Conservation (phyloP, 2,329 filamentous ascomycete genomes). For the Alternaria consortialis region DNA sequence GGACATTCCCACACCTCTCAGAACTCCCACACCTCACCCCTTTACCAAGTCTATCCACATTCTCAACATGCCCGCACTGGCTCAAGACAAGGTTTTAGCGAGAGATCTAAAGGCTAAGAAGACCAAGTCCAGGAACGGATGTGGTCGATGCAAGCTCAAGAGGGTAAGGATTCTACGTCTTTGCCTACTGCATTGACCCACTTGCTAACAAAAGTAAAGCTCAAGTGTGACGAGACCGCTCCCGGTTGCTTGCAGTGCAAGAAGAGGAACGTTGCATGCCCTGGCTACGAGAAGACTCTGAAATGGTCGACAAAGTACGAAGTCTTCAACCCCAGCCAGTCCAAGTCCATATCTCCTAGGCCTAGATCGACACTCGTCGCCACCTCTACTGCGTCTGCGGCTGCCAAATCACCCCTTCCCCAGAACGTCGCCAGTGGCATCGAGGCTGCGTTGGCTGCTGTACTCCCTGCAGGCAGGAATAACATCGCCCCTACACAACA, state of each 20-base stretch:
- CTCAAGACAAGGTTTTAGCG: slow-evolving; percentile 34
- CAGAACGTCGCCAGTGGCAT: slow-evolving; percentile 46
- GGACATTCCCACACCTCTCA: slow-evolving; percentile 20
- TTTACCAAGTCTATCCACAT: slow-evolving; percentile 10
- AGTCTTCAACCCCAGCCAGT: slow-evolving; percentile 50
- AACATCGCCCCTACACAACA: slow-evolving; percentile 22
- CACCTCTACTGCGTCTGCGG: slow-evolving; percentile 15
- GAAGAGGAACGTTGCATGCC: slow-evolving; percentile 55
- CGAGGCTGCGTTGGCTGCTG: slow-evolving; percentile 46
- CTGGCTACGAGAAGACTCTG: slow-evolving; percentile 58
- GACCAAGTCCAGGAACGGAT: slow-evolving; percentile 50
- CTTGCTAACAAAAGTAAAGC: slow-evolving; percentile 37
- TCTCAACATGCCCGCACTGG: slow-evolving; percentile 43
- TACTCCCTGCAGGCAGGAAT: slow-evolving; percentile 44
- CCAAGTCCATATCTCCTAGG: slow-evolving; percentile 32
- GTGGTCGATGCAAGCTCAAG: slow-evolving; percentile 48
- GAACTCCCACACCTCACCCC: slow-evolving; percentile 18
- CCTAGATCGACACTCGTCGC: slow-evolving; percentile 16
- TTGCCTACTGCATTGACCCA: neutral
- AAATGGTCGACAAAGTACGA: slow-evolving; percentile 62
- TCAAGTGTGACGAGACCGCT: slow-evolving; percentile 58
- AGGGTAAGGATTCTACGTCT: slow-evolving; percentile 31
- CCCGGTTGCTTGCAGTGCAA: slow-evolving; percentile 56
- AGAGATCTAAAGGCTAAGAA: slow-evolving; percentile 45
- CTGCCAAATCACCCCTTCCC: slow-evolving; percentile 29